These are phyloP conservation scores for Fraxinus albicans DNA, from an alignment of 305 asterid species.

Conservation along the genomic window DNA sequence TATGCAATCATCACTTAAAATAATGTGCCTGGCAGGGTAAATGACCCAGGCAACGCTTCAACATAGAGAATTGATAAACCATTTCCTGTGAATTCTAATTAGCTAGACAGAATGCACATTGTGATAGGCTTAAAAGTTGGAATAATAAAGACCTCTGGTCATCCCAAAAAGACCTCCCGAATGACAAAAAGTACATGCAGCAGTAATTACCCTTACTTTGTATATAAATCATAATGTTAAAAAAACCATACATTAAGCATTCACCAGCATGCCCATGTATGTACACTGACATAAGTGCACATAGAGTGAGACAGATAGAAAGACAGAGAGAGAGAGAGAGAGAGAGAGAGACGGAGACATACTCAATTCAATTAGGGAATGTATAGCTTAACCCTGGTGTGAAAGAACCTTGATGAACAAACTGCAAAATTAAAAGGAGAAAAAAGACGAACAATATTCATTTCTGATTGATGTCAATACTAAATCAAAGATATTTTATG, in stretches of 20 bases:
- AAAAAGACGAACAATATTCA: neutral
- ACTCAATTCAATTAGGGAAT: conserved; percentile 32
- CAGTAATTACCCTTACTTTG: neutral
- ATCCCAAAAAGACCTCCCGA: neutral
- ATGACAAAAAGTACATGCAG: neutral
- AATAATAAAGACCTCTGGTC: neutral
- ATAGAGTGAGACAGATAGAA: neutral
- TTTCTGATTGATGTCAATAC: neutral
- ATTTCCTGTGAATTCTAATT: neutral
- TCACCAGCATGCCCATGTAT: neutral
- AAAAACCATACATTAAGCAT: neutral
- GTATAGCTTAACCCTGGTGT: conserved; percentile 36
- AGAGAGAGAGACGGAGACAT: neutral
- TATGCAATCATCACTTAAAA: neutral
- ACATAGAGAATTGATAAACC: neutral
- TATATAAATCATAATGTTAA: neutral
- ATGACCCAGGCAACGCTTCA: neutral
- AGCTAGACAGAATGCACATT: neutral
- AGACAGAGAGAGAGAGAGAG: neutral
- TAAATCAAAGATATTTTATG: neutral
- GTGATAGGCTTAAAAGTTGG: neutral
- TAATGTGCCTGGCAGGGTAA: neutral
- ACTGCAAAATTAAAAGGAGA: conserved; percentile 26
- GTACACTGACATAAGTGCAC: neutral
- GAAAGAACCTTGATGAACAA: conserved; percentile 40